Evolutionary conservation across 2,329 filamentous ascomycete species (phyloP).

Genomic region (Colletotrichum spinosum): DNA sequence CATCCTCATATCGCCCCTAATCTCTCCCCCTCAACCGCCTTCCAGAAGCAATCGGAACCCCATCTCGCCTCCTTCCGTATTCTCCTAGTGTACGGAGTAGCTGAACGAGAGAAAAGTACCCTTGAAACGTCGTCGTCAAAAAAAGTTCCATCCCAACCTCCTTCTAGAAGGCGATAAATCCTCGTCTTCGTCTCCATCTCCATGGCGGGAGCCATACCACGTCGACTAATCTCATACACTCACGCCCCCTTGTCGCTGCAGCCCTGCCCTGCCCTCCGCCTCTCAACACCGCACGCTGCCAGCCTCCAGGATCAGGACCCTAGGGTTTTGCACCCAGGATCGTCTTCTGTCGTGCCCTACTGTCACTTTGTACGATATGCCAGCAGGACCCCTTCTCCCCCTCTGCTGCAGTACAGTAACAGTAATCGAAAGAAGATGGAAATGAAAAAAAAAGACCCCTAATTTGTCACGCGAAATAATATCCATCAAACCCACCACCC

Average conservation of each 20-base stretch:
- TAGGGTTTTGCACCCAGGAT: not conserved
- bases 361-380: too few relatives aligned
- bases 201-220: not conserved
- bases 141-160: slow-evolving; percentile 2
- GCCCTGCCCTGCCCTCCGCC: not conserved
- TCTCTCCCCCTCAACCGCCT: not conserved
- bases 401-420: too few relatives aligned
- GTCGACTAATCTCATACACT: not conserved
- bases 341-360: too few relatives aligned
- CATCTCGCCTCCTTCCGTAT: too few relatives aligned
- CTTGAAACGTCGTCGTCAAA: not conserved
- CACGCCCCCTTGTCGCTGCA: not conserved
- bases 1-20: too few relatives aligned
- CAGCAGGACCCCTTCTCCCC: too few relatives aligned
- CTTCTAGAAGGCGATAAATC: slow-evolving; percentile 7
- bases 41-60: not conserved
- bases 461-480: not conserved
- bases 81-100: not conserved
- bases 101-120: not conserved
- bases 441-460: slow-evolving; percentile 8
- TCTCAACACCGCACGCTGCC: not conserved
- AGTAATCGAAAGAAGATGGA: too few relatives aligned
- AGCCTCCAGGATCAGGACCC: not conserved
- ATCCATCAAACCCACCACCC: not conserved
- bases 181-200: not conserved